phyloP scores from a whole-genome alignment of 306 rosid genomes.

The Pyrus communis region DNA sequence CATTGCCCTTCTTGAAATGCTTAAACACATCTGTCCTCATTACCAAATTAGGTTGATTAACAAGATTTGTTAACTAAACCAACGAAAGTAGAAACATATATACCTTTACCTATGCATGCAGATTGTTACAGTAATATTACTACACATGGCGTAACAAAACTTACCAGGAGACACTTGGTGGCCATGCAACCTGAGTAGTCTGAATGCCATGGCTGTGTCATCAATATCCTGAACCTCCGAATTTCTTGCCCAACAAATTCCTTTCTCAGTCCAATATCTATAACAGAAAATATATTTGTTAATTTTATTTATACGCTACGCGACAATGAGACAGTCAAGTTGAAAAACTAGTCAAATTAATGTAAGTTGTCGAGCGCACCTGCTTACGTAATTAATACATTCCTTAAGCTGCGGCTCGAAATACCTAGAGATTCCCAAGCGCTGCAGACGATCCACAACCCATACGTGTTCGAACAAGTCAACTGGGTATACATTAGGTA shows the following conservation, averaged over 20 bases:
- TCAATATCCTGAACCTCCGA: conserved; percentile 67
- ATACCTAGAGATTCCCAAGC: conserved; percentile 69
- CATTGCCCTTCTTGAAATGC: conserved; percentile 62
- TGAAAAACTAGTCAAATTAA: no score
- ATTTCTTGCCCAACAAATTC: conserved; percentile 85
- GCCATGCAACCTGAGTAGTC: conserved; percentile 62
- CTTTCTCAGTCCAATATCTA: conserved; percentile 72
- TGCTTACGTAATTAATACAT: conserved; percentile 48
- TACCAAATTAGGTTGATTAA: neutral
- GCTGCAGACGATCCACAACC: conserved; percentile 73
- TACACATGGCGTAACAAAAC: neutral
- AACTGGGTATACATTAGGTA: conserved; percentile 79
- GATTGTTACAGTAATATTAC: neutral
- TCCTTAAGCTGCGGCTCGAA: conserved; percentile 55
- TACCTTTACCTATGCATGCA: neutral
- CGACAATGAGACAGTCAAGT: neutral
- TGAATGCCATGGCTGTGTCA: conserved; percentile 87
- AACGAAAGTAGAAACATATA: neutral
- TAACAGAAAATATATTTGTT: neutral
- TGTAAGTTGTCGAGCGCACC: conserved; percentile 20
- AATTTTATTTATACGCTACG: no score
- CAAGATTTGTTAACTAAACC: neutral
- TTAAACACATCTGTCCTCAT: conserved; percentile 56
- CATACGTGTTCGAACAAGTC: conserved; percentile 85
- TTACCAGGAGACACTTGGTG: conserved; percentile 57